These are phyloP conservation scores for Lithohypha guttulata DNA, from an alignment of 2,329 filamentous ascomycete species.

Conservation along the genomic window DNA sequence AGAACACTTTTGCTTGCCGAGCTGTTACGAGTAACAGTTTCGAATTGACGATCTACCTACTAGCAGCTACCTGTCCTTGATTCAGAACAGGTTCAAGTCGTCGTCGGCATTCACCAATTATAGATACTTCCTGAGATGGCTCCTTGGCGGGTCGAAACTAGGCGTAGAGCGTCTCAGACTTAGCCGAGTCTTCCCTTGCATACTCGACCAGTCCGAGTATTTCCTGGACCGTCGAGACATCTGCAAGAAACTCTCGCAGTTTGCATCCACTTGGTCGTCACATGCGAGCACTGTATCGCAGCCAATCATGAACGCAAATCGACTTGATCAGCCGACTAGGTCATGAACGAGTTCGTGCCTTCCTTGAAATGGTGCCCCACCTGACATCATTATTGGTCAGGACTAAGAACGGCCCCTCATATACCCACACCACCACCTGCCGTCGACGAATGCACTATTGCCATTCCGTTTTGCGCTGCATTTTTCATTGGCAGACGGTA, in stretches of 20 bases:
- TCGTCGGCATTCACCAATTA: neutral
- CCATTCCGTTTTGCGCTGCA: neutral
- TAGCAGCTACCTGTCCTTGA: no score
- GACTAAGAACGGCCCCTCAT: neutral
- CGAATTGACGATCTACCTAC: no score
- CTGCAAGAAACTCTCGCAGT: neutral
- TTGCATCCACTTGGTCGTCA: neutral
- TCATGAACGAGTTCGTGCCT: neutral
- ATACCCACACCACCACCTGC: neutral
- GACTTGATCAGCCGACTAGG: constrained; percentile 6
- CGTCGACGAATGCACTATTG: constrained; percentile 6
- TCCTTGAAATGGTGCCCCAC: constrained; percentile 4
- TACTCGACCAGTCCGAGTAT: neutral
- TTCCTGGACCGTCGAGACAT: neutral
- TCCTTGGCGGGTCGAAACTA: neutral
- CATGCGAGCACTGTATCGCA: neutral
- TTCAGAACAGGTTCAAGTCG: no score
- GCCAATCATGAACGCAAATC: constrained; percentile 1
- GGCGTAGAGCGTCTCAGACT: neutral
- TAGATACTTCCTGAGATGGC: neutral
- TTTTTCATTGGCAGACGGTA: constrained; percentile 3
- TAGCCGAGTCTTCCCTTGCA: neutral
- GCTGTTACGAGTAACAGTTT: no score
- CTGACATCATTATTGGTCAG: constrained; percentile 1
- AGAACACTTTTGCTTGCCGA: no score